Base-by-base conservation (phyloP, 345 rosid genomes). In the Salix brachista region DNA sequence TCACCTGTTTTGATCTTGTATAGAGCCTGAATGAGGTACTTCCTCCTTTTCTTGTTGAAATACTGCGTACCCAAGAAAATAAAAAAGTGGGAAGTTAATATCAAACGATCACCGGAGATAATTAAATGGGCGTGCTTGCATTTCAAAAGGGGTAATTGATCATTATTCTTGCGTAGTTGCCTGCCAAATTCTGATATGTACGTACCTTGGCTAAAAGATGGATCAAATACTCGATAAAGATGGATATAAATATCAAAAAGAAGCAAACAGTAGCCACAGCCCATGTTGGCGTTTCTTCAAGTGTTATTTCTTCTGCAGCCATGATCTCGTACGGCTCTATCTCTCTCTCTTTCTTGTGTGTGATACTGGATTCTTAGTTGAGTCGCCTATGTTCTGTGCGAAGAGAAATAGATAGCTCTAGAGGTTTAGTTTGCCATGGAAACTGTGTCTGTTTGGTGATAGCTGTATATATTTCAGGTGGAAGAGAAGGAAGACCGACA, bases 1-100 rank as follows among this genome's bases (percentile, higher is more conserved):
- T 67, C 11, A 89, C 97, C 98, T 82, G 94, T 86, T 89, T 92
- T 92, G 81, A 92, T 80, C 86, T 92, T 94, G 83, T 89, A 91
- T 23, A 94, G 90, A 82, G 93, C 92, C 76, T 87, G 90, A 79
- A 88, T 70, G 6, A 94, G 92, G 32, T 91, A 85, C 69, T 60
- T 91, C 83, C 84, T 88, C 79, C 82, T 86, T 79, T 79, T 89
- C 83, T 75, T 79, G 28, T 72, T 80, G 42, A 94, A 84, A 84
- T 92, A 87, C 97, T 94, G 72, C 0, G 37, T 13, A 1, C 11
- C 42, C 41, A 68, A 34, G 42, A 37, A 19, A 46, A 80, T 50
- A 26, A 46, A 16, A 39, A 74, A 46, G 3, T 19, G 48, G 42
- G 67, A 16, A 32, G 3, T 17, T 16, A 36, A 30, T 37, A 30